Evolutionary conservation across 2,329 filamentous ascomycete genomes (phyloP), one percentile per base, ranked within the genome.

Genomic region (Cladorrhinum sp.): DNA sequence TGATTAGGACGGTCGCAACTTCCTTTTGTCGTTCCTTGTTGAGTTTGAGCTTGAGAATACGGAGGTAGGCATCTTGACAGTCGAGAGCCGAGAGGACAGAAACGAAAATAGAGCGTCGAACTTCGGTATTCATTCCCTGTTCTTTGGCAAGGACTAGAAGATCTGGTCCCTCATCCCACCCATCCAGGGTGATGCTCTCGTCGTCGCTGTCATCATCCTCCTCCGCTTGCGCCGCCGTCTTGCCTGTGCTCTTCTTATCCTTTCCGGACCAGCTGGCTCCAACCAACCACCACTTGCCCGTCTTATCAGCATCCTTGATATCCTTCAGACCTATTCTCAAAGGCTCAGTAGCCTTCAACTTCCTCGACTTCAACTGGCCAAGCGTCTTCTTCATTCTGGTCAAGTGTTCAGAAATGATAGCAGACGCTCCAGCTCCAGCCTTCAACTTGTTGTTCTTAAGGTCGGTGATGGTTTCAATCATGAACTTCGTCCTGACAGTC

Each of bases 261-360:
- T 70, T 71, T 23, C 82, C 84, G 3, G 82, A 78, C 85, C 93
- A 97, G 74, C 92, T 96, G n/a, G 95, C 93, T 55, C 95, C 95
- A 4, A 98, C 91, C 20, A 98, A 85, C 95, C 95, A 99, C 95
- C 95, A 99, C 77, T 96, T 97, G 0, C 95, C 95, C 71, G 88
- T 90, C 71, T 90, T 93, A 45, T 93, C 90, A 0, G 89, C 88
- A 63, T 93, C 85, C 64, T 86, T 86, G 55, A 99, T 91, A 69
- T 99, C 95, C 38, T 83, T 81, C 3, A 97, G 81, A 10, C 90
- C 87, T 60, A 97, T 87, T 8, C 91, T 86, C 62, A 99, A 81
- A 3, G 95, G 92, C 62, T 96, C 91, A 2, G 85, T 88, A 7
- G 88, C 87, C 65, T 91, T 92, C 61, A 90, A 78, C 62, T 80